Evolutionary conservation across 768 basidiomycete species (phyloP), one percentile per base, ranked within the genome.

Genomic region (Coprinellus micaceus): DNA sequence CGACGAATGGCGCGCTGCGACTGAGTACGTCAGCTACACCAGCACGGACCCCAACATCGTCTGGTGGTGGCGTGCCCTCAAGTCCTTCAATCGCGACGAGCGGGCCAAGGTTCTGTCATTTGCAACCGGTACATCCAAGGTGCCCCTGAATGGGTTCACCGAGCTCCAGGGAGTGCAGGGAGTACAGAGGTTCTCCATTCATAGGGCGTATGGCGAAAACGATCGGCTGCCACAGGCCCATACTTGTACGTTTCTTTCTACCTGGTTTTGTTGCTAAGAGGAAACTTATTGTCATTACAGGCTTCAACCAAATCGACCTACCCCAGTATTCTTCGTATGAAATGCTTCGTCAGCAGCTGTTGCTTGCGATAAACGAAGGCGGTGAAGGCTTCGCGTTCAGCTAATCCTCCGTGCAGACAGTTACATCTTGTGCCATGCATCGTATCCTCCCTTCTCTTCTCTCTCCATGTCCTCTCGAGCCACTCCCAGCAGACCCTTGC

Each of bases 21-120:
- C 91, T 2, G 93, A 94, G 66, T 93, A 94, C 73, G 91, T 88
- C 60, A 90, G 91, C 46, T 94, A 92, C 69, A 83, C 81, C 5
- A 82, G 88, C 64, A 90, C 89, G 2, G 95, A 99, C 69, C 92
- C 96, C 5, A 94, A 96, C 65, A 94, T 98, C 58, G 87, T 91
- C 26, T 99, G 95, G 95, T 98, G 94, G 89, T 99, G 97, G 97
- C 83, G 97, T 61, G 96, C 96, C 1, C 82, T 99, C 41, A 94
- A 98, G 71, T 96, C 94, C 9, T 98, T 98, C 76, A 93, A 90
- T 62, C 89, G 96, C 30, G 95, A 98, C 64, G 97, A 99, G 72
- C 80, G 94, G 54, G 94, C 97, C 29, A 94, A 97, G 70, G 92
- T 99, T 44, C 78, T 99, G 55, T 96, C 95, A 77, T 99, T 99